Conservation (phyloP, 768 basidiomycete species). For the Amanita phalloides region DNA sequence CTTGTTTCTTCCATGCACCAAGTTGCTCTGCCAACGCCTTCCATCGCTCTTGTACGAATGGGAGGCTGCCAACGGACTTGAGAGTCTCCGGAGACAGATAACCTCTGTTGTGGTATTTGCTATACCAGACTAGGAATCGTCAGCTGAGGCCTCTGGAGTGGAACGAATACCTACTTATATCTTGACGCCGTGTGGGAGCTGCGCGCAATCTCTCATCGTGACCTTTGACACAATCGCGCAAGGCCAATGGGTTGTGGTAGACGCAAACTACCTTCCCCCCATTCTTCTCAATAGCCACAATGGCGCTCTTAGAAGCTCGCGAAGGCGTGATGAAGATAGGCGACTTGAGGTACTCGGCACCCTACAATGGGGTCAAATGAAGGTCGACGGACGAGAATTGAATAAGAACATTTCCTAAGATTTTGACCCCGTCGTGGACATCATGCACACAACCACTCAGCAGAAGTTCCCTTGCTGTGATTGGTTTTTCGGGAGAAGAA, state of each 20-base stretch:
- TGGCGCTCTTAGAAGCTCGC: slow-evolving; percentile 79
- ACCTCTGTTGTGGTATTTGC: slow-evolving; percentile 60
- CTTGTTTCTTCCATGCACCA: slow-evolving; percentile 40
- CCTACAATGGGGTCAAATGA: slow-evolving; percentile 27
- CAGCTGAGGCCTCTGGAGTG: slow-evolving; percentile 2
- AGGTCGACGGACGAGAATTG: background rate
- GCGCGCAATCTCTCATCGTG: slow-evolving; percentile 62
- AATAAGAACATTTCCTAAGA: slow-evolving; percentile 67
- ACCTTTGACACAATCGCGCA: slow-evolving; percentile 70
- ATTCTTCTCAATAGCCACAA: slow-evolving; percentile 67
- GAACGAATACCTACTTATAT: slow-evolving; percentile 53
- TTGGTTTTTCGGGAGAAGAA: slow-evolving; percentile 70
- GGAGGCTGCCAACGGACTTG: slow-evolving; percentile 34
- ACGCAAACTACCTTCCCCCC: slow-evolving; percentile 85
- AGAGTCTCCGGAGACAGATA: slow-evolving; percentile 58
- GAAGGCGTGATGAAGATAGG: slow-evolving; percentile 77
- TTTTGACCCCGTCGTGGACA: slow-evolving; percentile 84
- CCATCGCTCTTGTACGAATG: slow-evolving; percentile 65
- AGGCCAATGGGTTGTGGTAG: slow-evolving; percentile 81
- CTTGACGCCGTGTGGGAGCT: slow-evolving; percentile 75
- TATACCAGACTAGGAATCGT: slow-evolving; percentile 59
- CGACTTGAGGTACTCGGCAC: slow-evolving; percentile 50
- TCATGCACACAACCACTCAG: slow-evolving; percentile 83
- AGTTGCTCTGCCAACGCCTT: slow-evolving; percentile 52
- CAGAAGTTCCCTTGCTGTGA: slow-evolving; percentile 81